A percentile compares a stretch with the other conserved stretches of the same genome.
phyloP scores from a whole-genome alignment of 495 filamentous ascomycete genomes.

The Aspergillus biplanus region DNA sequence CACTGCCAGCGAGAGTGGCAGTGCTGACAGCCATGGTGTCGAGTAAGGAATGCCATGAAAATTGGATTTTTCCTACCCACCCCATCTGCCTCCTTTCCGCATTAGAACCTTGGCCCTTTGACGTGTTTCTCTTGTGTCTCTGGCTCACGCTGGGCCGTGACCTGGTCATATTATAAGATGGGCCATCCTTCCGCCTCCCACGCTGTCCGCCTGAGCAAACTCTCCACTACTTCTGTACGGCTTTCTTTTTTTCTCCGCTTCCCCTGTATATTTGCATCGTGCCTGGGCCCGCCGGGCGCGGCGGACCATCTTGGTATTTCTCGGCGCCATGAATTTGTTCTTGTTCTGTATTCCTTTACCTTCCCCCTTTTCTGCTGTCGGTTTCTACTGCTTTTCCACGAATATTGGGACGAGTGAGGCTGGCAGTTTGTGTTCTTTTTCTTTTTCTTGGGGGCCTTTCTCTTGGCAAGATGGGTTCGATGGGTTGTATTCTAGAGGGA shows the following conservation, averaged over 20 bases:
- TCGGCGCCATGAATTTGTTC: constrained; percentile 42
- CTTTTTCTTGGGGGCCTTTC: constrained; percentile 9
- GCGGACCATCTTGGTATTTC: constrained; percentile 40
- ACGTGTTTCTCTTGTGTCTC: constrained; percentile 22
- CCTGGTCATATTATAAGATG: constrained; percentile 19
- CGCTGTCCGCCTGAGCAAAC: constrained; percentile 18
- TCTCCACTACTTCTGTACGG: constrained; percentile 33
- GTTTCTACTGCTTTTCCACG: neutral
- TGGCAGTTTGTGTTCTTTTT: constrained; percentile 13
- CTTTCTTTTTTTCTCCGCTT: constrained; percentile 13
- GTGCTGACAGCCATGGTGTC: constrained; percentile 45
- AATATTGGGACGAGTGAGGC: constrained; percentile 10
- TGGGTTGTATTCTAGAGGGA: constrained; percentile 24
- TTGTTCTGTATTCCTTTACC: constrained; percentile 8
- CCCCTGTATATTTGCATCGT: constrained; percentile 38
- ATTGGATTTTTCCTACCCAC: constrained; percentile 7
- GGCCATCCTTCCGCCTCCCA: constrained; percentile 16
- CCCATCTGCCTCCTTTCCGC: constrained; percentile 18
- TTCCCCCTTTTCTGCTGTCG: constrained; percentile 4
- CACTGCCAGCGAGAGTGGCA: constrained; percentile 40
- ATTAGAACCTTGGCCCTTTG: constrained; percentile 23
- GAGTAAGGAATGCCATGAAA: constrained; percentile 31
- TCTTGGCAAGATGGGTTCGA: constrained; percentile 2
- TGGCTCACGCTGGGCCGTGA: constrained; percentile 32
- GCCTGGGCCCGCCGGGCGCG: constrained; percentile 27